Percentiles rank a stretch among this genome's conserved stretches.
Conservation (phyloP, 1,139 yeast genomes). For the Blastobotrys raffinosifermentans region DNA sequence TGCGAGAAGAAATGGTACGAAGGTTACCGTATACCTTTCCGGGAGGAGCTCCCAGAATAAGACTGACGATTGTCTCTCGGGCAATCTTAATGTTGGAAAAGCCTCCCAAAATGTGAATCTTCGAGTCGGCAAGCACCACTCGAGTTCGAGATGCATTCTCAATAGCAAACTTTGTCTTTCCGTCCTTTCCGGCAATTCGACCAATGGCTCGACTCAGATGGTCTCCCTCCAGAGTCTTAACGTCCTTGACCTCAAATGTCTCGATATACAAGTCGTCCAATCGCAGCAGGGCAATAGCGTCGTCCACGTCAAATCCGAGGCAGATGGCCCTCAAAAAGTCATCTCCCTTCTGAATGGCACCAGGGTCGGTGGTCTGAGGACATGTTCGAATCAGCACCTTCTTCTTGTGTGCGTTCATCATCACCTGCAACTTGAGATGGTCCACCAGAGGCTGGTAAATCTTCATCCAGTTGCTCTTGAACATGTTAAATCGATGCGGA, state of each 20-base stretch:
- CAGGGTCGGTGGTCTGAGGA: constrained; percentile 77
- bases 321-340: constrained; percentile 94
- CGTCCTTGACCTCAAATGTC: constrained; percentile 95
- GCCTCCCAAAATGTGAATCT: constrained; percentile 94
- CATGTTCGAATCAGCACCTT: constrained; percentile 85
- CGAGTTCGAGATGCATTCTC: constrained; percentile 98
- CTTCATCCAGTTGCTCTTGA: constrained; percentile 74
- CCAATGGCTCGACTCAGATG: constrained; percentile 98
- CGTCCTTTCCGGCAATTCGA: constrained; percentile 99
- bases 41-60: constrained; percentile 96
- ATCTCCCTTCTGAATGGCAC: constrained; percentile 96
- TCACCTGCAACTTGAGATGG: constrained; percentile 86
- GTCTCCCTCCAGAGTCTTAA: constrained; percentile 90
- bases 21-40: constrained; percentile 97
- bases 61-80: constrained; percentile 88
- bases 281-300: constrained; percentile 88
- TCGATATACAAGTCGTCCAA: constrained; percentile 94
- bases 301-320: constrained; percentile 93
- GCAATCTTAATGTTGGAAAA: constrained; percentile 97
- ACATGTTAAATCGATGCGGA: constrained; percentile 93
- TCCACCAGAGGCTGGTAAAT: constrained; percentile 94
- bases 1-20: constrained; percentile 92
- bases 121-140: constrained; percentile 93
- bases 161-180: constrained; percentile 96
- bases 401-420: constrained; percentile 84